Evolutionary conservation across 2,329 filamentous ascomycete genomes (phyloP), one percentile per base, ranked within the genome.

Genomic region (Aureobasidium namibiae): DNA sequence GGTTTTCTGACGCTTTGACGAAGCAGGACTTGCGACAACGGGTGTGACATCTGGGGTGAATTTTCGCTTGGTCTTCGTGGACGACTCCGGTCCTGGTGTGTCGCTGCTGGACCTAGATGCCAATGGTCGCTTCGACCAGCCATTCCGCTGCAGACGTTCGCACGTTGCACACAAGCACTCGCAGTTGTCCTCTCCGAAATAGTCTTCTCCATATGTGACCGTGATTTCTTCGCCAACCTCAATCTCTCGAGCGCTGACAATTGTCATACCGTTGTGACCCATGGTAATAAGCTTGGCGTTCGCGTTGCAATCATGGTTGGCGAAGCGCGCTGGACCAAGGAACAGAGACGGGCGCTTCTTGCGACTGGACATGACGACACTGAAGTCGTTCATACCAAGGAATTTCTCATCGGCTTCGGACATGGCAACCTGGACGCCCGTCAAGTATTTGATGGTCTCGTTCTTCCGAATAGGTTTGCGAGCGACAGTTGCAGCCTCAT

Each of bases 291-390:
- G 81, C 68, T 86, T 84, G 9, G 92, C 92, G 75, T 97, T 99
- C 33, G 94, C 90, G 65, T 88, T 82, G 75, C 94, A 99, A 72
- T 99, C 94, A 74, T 99, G 94, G 70, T 99, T 99, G 26, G 94
- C 91, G 72, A 99, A 97, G 53, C 94, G 86, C 34, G 94, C 94
- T 8, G 94, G 95, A 0, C 94, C 94, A 70, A 99, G 86, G 70
- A 99, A 97, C 42, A 99, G 78, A 54, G 90, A 95, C 31, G 92
- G 88, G 62, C 87, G 87, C 74, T 95, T 96, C 74, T 89, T 92
- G 61, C 94, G 83, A 65, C 90, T 92, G 63, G 92, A 96, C 69
- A 96, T 89, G 33, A 99, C 92, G 63, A 99, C 92, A 71, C 92
- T 96, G 72, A 99, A 99, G 70, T 99, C 94, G 69, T 92, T 92